phyloP scores from a whole-genome alignment of 2,329 filamentous ascomycete genomes.

The Calycina marina region DNA sequence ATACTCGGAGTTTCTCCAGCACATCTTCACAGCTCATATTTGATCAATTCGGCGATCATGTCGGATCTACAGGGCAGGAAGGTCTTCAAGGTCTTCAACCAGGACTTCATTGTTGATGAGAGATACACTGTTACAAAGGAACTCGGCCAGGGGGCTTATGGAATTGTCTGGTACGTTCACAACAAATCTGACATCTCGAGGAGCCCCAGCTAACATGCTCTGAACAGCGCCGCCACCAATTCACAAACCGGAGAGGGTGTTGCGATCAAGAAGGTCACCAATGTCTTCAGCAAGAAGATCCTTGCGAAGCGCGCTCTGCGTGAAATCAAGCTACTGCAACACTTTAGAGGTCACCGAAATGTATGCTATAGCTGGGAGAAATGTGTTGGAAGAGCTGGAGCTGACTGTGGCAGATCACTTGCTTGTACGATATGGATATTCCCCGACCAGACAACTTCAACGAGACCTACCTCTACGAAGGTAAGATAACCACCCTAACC shows the following conservation, averaged over 20 bases:
- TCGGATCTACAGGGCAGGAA: conserved; percentile 47
- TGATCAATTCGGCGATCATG: too few relatives aligned
- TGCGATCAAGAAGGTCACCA: conserved; percentile 96
- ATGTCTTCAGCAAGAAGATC: conserved; percentile 99
- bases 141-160: conserved; percentile 93
- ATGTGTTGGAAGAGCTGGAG: conserved; percentile 6
- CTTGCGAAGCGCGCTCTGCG: conserved; percentile 92
- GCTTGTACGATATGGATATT: conserved; percentile 98
- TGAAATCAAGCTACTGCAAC: conserved; percentile 96
- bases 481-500: conserved; percentile 33
- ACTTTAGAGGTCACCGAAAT: conserved; percentile 84
- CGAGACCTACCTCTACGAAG: conserved; percentile 97
- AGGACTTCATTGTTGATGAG: conserved; percentile 97
- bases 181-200: conserved; percentile 13
- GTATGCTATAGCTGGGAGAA: conserved; percentile 33
- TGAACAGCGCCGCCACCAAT: conserved; percentile 73
- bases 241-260: conserved; percentile 82
- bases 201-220: conserved; percentile 15
- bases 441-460: conserved; percentile 96
- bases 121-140: conserved; percentile 98
- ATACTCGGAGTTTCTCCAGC: too few relatives aligned
- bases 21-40: too few relatives aligned
- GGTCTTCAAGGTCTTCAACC: conserved; percentile 99
- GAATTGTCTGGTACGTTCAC: conserved; percentile 77
- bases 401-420: conserved; percentile 67